phyloP scores from a whole-genome alignment of 352 stramenopile genomes.

The Pythium pyrilobum region DNA sequence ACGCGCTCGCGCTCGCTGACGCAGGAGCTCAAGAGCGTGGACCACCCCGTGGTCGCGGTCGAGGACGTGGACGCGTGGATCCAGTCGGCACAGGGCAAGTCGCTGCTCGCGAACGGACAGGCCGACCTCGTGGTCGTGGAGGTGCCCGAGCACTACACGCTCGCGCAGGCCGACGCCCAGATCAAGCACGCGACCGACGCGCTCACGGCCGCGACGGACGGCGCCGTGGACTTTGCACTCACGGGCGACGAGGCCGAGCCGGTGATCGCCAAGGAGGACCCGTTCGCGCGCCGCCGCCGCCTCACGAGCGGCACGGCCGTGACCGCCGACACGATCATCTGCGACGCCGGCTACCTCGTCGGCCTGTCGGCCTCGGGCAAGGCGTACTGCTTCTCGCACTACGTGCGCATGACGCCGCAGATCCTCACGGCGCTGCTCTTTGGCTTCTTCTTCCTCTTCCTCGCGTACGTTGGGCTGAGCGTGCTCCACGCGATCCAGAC shows the following conservation, averaged over 20 bases:
- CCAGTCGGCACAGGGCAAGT: constrained; percentile 16
- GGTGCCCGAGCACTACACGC: constrained; percentile 25
- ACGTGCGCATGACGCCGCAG: constrained; percentile 76
- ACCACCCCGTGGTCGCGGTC: constrained; percentile 14
- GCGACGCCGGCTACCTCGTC: constrained; percentile 56
- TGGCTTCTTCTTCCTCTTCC: constrained; percentile 74
- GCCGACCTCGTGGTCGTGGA: constrained; percentile 64
- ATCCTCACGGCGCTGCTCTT: constrained; percentile 72
- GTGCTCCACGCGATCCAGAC: constrained; percentile 77
- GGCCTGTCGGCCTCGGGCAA: constrained; percentile 40
- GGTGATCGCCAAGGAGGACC: constrained; percentile 21
- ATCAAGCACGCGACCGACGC: constrained; percentile 35
- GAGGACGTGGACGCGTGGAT: constrained; percentile 19
- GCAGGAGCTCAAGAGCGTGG: constrained; percentile 5
- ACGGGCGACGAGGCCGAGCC: constrained; percentile 42
- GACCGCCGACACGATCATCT: constrained; percentile 33
- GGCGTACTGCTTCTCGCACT: constrained; percentile 84
- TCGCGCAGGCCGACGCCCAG: constrained; percentile 33
- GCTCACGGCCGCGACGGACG: constrained; percentile 29
- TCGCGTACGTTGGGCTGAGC: constrained; percentile 65
- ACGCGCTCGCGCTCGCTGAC: constrained; percentile 42
- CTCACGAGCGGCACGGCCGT: constrained; percentile 21
- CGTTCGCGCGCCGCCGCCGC: constrained; percentile 19
- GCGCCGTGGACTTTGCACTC: constrained; percentile 54
- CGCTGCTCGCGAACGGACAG: constrained; percentile 43